A percentile compares a stretch with the other conserved stretches of the same genome.
These are phyloP conservation scores for Creolimax fragrantissima DNA, from an alignment of 78 protist genomes.

Conservation along the genomic window DNA sequence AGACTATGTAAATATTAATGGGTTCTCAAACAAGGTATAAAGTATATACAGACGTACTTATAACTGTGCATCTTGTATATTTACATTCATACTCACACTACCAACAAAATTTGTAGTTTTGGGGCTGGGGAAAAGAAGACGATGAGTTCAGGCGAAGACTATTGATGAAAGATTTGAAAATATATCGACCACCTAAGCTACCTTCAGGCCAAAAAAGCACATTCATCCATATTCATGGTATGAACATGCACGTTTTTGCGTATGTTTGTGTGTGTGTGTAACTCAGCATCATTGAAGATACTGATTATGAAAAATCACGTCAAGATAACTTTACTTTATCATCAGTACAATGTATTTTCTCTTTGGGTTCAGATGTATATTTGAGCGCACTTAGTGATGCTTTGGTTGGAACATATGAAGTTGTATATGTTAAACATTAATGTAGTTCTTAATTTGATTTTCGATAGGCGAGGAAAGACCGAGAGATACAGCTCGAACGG, in stretches of 20 bases:
- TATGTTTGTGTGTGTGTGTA: background rate
- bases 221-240: background rate
- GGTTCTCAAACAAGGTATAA: background rate
- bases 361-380: background rate
- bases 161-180: background rate
- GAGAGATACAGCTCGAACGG: background rate
- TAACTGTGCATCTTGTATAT: too few species aligned
- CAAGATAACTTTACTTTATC: background rate
- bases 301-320: background rate
- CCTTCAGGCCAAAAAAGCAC: background rate
- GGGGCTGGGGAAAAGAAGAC: constrained; percentile 23
- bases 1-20: background rate
- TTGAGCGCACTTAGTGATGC: background rate
- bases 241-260: background rate
- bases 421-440: background rate
- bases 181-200: background rate
- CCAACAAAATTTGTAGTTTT: background rate
- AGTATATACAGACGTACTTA: too few species aligned
- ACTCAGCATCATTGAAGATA: background rate
- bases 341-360: background rate
- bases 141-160: constrained; percentile 2
- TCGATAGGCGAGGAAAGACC: background rate
- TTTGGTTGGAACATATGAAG: background rate
- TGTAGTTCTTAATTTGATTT: too few species aligned
- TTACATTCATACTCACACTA: background rate